Evolutionary conservation across 768 basidiomycete species (phyloP), one percentile per base, ranked within the genome.

Genomic region (Hemileccinum rubropunctum): DNA sequence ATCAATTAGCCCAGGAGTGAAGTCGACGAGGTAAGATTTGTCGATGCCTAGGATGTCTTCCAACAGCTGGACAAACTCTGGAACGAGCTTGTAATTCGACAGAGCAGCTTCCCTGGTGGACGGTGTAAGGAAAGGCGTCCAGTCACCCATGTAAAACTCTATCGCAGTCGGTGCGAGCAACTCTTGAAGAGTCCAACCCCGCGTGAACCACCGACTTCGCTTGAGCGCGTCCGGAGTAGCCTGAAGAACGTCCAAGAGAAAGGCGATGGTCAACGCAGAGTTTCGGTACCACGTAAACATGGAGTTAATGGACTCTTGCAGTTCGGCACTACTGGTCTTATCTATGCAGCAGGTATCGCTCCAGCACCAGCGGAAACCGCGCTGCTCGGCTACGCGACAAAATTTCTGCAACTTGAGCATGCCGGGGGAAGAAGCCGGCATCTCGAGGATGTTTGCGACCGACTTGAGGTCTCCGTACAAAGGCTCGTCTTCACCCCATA

Each of bases 231-330:
- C 53, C 2, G 28, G 27, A 1, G 51, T 54, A 15, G 52, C 34
- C 4, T 50, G 37, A 32, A 48, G 48, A 26, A 65, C 60, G 14
- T 65, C 64, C 21, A 38, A 14, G 8, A 68, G 54, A 45, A 67
- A 62, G n/a, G 62, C 58, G 23, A 68, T 51, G n/a, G 68, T 70
- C 28, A 69, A 46, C 2, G 52, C 48, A 0, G 68, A 65, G 30
- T 62, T 59, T 23, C 64, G 53, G 27, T 67, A 69, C 67, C 67
- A 68, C 13, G 21, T 55, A 21, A 69, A 69, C 68, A 69, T 68
- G 42, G 60, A 61, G n/a, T 58, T 56, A 38, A 68, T 62, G 45
- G 68, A 60, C 33, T 68, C 66, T 14, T 64, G 59, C 3, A 68
- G 54, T 38, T 68, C 66, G 12, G 60, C 62, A 17, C 60, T 67